phyloP scores from a whole-genome alignment of 164 flowering plant genomes.

The Tetrastigma voinierianum region DNA sequence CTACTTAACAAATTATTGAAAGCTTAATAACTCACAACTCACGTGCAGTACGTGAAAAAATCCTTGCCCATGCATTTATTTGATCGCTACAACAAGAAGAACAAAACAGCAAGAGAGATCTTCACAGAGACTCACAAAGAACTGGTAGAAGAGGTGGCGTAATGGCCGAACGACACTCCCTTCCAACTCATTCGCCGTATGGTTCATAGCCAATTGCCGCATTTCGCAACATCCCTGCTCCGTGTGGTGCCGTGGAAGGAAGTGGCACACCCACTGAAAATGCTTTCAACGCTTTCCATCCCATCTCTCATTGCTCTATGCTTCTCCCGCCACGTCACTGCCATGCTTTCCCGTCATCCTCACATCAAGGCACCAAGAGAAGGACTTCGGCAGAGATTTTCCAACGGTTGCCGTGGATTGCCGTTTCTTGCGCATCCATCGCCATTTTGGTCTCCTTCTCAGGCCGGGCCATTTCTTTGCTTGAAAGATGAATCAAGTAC shows the following conservation, averaged over 20 bases:
- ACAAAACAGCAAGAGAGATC: constrained; percentile 10
- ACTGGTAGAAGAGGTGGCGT: constrained; percentile 3
- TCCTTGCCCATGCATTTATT: constrained; percentile 11
- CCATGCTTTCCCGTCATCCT: constrained; percentile 21
- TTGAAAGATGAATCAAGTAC: background rate
- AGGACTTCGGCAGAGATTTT: constrained; percentile 13
- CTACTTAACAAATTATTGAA: too few relatives aligned
- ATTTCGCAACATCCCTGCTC: constrained; percentile 24
- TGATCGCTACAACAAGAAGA: constrained; percentile 9
- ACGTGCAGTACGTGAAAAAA: constrained; percentile 16
- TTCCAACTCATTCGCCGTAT: constrained; percentile 26
- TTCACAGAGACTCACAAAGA: constrained; percentile 14
- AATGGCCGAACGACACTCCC: constrained; percentile 28
- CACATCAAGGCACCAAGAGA: constrained; percentile 19
- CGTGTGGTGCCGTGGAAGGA: constrained; percentile 17
- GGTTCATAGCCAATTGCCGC: constrained; percentile 31
- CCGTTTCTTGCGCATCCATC: constrained; percentile 19
- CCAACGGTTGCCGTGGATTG: constrained; percentile 22
- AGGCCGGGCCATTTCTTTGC: constrained; percentile 21
- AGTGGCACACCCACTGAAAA: constrained; percentile 15
- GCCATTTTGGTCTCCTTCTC: constrained; percentile 29
- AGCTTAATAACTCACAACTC: background rate
- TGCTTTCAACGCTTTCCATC: constrained; percentile 18
- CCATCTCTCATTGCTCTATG: constrained; percentile 23
- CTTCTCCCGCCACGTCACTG: constrained; percentile 19